phyloP scores from a whole-genome alignment of 164 flowering plant species.

The Akebia trifoliata region DNA sequence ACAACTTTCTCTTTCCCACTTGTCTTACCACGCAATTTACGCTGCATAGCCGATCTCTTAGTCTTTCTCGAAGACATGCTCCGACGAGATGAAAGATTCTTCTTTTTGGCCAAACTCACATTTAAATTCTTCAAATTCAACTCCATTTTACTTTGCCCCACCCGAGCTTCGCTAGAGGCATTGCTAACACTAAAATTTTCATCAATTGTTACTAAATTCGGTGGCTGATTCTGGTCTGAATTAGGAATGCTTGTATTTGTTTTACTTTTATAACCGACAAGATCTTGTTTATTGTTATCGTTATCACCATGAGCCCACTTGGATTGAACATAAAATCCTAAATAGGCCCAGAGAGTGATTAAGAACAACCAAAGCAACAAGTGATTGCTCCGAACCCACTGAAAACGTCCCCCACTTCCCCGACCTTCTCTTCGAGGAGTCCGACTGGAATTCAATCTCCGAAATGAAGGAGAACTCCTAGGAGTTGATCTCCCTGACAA shows the following conservation, averaged over 20 bases:
- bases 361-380: constrained; percentile 77
- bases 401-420: constrained; percentile 30
- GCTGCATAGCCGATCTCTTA: constrained; percentile 30
- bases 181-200: constrained; percentile 18
- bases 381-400: constrained; percentile 62
- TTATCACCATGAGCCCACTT: constrained; percentile 91
- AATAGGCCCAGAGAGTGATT: constrained; percentile 93
- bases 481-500: constrained; percentile 79
- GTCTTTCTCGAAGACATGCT: constrained; percentile 31
- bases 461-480: constrained; percentile 60
- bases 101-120: constrained; percentile 38
- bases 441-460: constrained; percentile 51
- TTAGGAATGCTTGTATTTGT: constrained; percentile 13
- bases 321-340: constrained; percentile 88
- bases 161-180: constrained; percentile 16
- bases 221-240: constrained; percentile 18
- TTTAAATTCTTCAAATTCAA: constrained; percentile 17
- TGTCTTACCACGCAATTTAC: constrained; percentile 37
- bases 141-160: constrained; percentile 13
- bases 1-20: constrained; percentile 32
- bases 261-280: constrained; percentile 52
- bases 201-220: constrained; percentile 26
- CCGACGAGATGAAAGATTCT: constrained; percentile 24
- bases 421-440: constrained; percentile 73
- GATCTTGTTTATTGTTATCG: constrained; percentile 36